Evolutionary conservation across 495 filamentous ascomycete species (phyloP).

Genomic region (Hypoxylon lienhwacheense): DNA sequence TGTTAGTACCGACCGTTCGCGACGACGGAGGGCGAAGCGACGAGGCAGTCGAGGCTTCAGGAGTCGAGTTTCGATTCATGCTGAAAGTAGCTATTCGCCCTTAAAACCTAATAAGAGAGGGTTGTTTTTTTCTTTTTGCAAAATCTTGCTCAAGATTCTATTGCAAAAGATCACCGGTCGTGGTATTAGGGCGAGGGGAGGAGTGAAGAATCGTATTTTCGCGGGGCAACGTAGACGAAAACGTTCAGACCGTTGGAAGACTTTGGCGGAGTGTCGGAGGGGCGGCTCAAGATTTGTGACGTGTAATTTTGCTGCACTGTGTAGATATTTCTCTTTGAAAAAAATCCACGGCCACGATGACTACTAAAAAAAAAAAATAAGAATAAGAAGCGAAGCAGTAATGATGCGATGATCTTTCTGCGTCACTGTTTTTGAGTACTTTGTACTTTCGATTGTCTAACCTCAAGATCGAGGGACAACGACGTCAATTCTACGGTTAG

Average conservation of each 20-base stretch:
- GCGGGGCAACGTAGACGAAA: constrained; percentile 42
- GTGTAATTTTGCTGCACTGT: constrained; percentile 24
- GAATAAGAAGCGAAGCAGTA: neutral
- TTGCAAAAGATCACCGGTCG: neutral
- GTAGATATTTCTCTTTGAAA: constrained; percentile 36
- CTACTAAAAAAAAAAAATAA: neutral
- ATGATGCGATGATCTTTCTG: neutral
- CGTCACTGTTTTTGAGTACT: neutral
- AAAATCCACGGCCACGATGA: constrained; percentile 5
- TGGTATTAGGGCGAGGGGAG: neutral
- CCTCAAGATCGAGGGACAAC: neutral
- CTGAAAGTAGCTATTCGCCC: constrained; percentile 34
- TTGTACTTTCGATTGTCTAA: constrained; percentile 9
- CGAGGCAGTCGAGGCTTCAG: constrained; percentile 79
- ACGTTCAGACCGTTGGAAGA: constrained; percentile 29
- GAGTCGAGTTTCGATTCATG: constrained; percentile 97
- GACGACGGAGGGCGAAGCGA: constrained; percentile 88
- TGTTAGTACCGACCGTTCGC: constrained; percentile 70
- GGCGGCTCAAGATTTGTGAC: constrained; percentile 35
- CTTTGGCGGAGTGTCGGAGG: constrained; percentile 35
- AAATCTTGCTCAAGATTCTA: too few relatives aligned
- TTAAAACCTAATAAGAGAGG: constrained; percentile 22
- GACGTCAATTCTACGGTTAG: constrained; percentile 9
- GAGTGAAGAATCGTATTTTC: constrained; percentile 7
- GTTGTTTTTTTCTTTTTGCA: too few relatives aligned